Evolutionary conservation across 495 filamentous ascomycete species (phyloP).

Genomic region (Tuber calosporum): DNA sequence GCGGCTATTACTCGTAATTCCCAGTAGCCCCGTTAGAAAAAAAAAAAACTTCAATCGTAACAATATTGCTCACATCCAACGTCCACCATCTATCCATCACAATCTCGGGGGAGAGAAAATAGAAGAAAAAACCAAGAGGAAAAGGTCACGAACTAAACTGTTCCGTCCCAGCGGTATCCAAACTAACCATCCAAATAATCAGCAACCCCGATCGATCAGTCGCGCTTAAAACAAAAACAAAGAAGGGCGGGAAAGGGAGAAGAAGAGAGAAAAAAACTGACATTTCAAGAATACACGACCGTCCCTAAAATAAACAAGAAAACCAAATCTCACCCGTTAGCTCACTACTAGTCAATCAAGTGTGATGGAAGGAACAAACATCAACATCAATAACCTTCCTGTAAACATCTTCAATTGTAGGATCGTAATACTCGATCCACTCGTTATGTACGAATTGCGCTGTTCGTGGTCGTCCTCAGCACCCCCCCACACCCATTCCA

Average conservation of each 20-base stretch:
- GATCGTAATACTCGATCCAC: slow-evolving; percentile 98
- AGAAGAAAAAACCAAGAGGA: background rate
- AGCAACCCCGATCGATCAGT: slow-evolving; percentile 2
- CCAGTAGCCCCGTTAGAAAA: slow-evolving; percentile 9
- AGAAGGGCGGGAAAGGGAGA: background rate
- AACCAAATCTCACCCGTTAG: slow-evolving; percentile 10
- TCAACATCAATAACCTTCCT: slow-evolving; percentile 90
- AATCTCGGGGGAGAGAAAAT: background rate
- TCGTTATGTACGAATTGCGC: slow-evolving; percentile 99
- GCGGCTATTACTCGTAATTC: slow-evolving; percentile 48
- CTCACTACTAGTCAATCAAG: slow-evolving; percentile 5
- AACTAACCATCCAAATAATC: slow-evolving; percentile 46
- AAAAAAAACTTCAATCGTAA: slow-evolving; percentile 44
- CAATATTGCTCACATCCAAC: slow-evolving; percentile 33
- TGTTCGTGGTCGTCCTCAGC: slow-evolving; percentile 44
- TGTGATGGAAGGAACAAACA: slow-evolving; percentile 51
- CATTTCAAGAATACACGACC: slow-evolving; percentile 96
- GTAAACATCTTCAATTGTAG: slow-evolving; percentile 97
- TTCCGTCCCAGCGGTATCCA: slow-evolving; percentile 96
- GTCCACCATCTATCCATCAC: background rate
- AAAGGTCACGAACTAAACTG: slow-evolving; percentile 74
- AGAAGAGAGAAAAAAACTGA: slow-evolving; percentile 47
- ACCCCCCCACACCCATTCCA: slow-evolving; percentile 34
- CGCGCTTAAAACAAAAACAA: background rate
- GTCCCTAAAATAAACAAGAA: slow-evolving; percentile 54